Evolutionary conservation across 2,329 filamentous ascomycete species (phyloP), one percentile per base, ranked within the genome.

Genomic region (Trichoderma atrobrunneum): DNA sequence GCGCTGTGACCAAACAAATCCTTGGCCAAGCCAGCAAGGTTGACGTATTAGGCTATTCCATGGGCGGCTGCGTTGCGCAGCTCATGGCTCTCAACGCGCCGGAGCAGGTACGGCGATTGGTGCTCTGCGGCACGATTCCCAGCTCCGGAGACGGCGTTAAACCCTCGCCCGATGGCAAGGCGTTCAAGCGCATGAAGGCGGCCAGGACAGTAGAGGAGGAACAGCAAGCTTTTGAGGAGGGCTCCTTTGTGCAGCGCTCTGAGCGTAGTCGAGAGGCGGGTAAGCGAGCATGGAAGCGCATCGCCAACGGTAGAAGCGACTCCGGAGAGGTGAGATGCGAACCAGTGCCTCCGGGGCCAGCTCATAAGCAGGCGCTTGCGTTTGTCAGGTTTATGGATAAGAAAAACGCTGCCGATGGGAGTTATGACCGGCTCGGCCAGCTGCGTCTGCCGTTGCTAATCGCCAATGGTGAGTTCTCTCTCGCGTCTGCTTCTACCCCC

Each of bases 1-100:
- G 80, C 34, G 77, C 80, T n/a, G 80, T 82, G 18, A 79, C 82
- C 30, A 72, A 73, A 34, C 80, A 78, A 3, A 81, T 84, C 73
- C 82, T 82, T 7, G 74, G 85, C n/a, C 36, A 70, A 16, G 21
- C 11, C 24, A 48, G 0, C 75, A 82, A 64, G 28, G 78, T 83
- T 61, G 85, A 87, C 72, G 74, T 87, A 8, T 71, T 87, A 54
- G 86, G 86, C 1, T 87, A 85, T 76, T 86, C 83, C 11, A 85
- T 87, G 81, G 85, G 86, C 16, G 85, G 85, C 0, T 81, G 79
- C 36, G 81, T 81, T 5, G 85, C 83, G 7, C 85, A 87, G 73
- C 76, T 85, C 62, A 77, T 86, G 5, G 83, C 84, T 2, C 78
- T 86, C 21, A 78, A 81, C 30, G 79, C 77, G 1, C 80, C 82